Conservation (phyloP, 2,329 filamentous ascomycete species). For the Magnaporthiopsis poae region DNA sequence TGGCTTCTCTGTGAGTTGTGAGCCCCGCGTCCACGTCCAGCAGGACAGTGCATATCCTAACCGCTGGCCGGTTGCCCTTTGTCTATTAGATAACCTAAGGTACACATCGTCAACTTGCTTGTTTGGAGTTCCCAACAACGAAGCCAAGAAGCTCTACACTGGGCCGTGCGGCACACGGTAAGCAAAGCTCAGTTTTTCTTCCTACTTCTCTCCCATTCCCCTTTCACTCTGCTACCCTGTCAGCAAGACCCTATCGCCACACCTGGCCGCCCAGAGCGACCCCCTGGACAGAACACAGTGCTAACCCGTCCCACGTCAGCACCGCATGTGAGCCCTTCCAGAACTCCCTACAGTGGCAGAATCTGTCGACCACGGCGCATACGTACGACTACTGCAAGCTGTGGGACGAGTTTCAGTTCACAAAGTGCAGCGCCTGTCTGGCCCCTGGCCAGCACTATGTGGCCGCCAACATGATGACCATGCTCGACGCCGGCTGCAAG, state of each 20-base stretch:
- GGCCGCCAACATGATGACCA: slow-evolving; percentile 44
- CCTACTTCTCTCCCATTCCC: slow-evolving; percentile 3
- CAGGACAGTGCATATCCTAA: not conserved
- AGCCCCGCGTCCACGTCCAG: no score
- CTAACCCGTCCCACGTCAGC: slow-evolving; percentile 22
- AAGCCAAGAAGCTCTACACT: slow-evolving; percentile 27
- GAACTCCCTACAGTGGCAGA: slow-evolving; percentile 37
- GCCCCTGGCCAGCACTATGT: slow-evolving; percentile 26
- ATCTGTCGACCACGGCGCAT: slow-evolving; percentile 34
- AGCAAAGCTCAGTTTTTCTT: slow-evolving; percentile 15
- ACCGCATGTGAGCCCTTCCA: slow-evolving; percentile 42
- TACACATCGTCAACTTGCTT: slow-evolving; percentile 47
- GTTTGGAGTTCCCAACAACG: slow-evolving; percentile 36
- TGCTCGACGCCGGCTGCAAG: slow-evolving; percentile 46
- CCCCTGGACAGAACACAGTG: not conserved
- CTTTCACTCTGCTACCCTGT: not conserved
- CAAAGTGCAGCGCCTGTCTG: slow-evolving; percentile 41
- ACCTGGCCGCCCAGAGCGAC: not conserved
- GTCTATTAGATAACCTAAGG: slow-evolving; percentile 45
- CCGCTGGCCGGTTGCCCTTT: not conserved
- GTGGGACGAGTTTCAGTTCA: slow-evolving; percentile 32
- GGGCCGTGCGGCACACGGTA: slow-evolving; percentile 45
- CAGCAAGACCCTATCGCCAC: not conserved
- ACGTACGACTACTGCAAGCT: slow-evolving; percentile 44
- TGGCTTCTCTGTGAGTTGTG: slow-evolving; percentile 43